Percentiles rank a stretch among this genome's conserved stretches.
These are phyloP conservation scores for Arctium minus DNA, from an alignment of 129 eudicot genomes.

Conservation along the genomic window DNA sequence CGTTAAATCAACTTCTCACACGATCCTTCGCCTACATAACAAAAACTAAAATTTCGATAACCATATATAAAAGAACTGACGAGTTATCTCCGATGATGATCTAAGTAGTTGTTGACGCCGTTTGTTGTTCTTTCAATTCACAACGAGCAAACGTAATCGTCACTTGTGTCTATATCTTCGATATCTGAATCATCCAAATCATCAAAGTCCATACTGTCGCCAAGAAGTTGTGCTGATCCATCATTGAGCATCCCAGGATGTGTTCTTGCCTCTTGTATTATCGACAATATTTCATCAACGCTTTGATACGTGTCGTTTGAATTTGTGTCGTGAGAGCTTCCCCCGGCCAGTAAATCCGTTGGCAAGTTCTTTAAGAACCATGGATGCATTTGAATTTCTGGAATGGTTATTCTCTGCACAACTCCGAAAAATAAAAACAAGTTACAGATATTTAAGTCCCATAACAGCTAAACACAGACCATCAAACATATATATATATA, in stretches of 20 bases:
- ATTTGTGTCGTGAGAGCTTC: slow-evolving; percentile 38
- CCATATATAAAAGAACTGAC: slow-evolving; percentile 14
- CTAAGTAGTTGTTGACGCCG: neutral
- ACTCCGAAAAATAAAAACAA: neutral
- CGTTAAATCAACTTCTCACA: too few relatives aligned
- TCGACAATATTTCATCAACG: slow-evolving; percentile 43
- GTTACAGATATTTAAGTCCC: neutral
- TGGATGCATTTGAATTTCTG: slow-evolving; percentile 58
- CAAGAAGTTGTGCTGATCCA: slow-evolving; percentile 24
- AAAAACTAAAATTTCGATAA: neutral
- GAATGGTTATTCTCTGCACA: slow-evolving; percentile 59
- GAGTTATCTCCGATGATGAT: slow-evolving; percentile 11
- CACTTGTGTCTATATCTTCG: slow-evolving; percentile 56
- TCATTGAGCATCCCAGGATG: slow-evolving; percentile 24
- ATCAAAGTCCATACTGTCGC: slow-evolving; percentile 67
- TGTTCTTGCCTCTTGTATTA: slow-evolving; percentile 59
- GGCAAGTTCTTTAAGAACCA: slow-evolving; percentile 73
- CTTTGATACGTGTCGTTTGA: slow-evolving; percentile 39
- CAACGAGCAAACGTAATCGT: slow-evolving; percentile 42
- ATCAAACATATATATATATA: neutral
- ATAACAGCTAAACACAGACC: neutral
- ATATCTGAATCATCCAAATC: slow-evolving; percentile 56
- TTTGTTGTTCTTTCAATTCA: slow-evolving; percentile 10
- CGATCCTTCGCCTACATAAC: neutral
- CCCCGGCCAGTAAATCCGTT: slow-evolving; percentile 44